These are phyloP conservation scores for Chaetomiaceae sp. DNA, from an alignment of 2,329 filamentous ascomycete genomes.

Conservation along the genomic window DNA sequence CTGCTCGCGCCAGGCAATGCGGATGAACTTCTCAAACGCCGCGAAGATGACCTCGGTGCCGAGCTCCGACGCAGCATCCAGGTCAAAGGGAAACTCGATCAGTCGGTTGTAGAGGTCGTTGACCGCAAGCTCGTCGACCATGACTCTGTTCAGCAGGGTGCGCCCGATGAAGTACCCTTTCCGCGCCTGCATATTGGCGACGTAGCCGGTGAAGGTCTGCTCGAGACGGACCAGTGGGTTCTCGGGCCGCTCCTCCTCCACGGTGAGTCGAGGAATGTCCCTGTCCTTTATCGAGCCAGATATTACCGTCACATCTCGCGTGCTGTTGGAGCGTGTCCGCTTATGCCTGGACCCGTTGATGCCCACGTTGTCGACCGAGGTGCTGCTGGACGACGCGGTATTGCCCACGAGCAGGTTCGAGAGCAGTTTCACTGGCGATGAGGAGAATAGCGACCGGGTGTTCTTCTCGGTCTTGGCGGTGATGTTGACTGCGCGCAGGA, in stretches of 20 bases:
- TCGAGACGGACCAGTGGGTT: conserved; percentile 72
- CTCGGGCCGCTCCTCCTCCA: conserved; percentile 52
- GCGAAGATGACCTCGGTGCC: conserved; percentile 82
- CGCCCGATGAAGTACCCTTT: conserved; percentile 84
- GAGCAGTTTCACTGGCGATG: conserved; percentile 87
- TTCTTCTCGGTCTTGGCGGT: conserved; percentile 51
- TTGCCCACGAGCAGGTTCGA: conserved; percentile 72
- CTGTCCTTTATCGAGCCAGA: conserved; percentile 51
- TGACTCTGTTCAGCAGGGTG: conserved; percentile 63
- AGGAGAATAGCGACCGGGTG: conserved; percentile 64
- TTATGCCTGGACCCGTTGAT: conserved; percentile 36
- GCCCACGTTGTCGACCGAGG: conserved; percentile 32
- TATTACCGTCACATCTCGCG: conserved; percentile 45
- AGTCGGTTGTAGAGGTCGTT: conserved; percentile 89
- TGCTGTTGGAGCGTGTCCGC: conserved; percentile 43
- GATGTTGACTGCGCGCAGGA: conserved; percentile 65
- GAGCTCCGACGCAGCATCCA: conserved; percentile 69
- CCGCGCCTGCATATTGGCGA: conserved; percentile 74
- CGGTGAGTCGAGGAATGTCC: conserved; percentile 38
- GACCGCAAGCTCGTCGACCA: conserved; percentile 72
- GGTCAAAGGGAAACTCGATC: conserved; percentile 75
- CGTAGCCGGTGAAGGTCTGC: conserved; percentile 78
- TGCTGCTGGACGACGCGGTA: conserved; percentile 37
- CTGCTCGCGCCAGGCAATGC: conserved; percentile 80
- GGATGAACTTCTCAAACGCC: conserved; percentile 89